Evolutionary conservation across 1,284 basidiomycete genomes (phyloP).

Genomic region (Rhodotorula sp.): DNA sequence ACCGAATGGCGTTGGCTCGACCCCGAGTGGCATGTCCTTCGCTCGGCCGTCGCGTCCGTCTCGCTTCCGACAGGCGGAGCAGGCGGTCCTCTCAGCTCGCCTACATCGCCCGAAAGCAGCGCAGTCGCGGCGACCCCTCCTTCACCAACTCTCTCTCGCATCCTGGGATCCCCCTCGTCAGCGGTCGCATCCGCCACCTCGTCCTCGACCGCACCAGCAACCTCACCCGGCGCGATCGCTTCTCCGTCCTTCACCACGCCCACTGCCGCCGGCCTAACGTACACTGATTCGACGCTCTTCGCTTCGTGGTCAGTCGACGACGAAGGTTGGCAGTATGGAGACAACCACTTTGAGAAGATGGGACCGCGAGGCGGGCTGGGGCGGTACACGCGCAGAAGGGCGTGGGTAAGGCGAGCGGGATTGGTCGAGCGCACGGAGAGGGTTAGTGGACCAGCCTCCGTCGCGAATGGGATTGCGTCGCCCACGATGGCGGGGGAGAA

Average conservation of each 20-base stretch:
- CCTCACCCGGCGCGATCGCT: not conserved
- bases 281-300: slow-evolving; percentile 23
- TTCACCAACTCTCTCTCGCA: slow-evolving; percentile 12
- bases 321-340: slow-evolving; percentile 54
- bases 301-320: slow-evolving; percentile 47
- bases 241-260: slow-evolving; percentile 2
- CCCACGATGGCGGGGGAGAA: not conserved
- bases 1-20: slow-evolving; percentile 53
- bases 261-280: slow-evolving; percentile 1
- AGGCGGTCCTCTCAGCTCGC: not conserved
- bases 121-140: not conserved
- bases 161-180: slow-evolving; percentile 1
- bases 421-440: slow-evolving; percentile 45
- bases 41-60: slow-evolving; percentile 23
- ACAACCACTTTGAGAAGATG: slow-evolving; percentile 54
- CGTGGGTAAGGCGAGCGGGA: slow-evolving; percentile 51
- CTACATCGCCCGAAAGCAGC: not conserved
- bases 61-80: not conserved
- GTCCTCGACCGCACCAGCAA: not conserved
- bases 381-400: slow-evolving; percentile 50
- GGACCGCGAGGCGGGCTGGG: slow-evolving; percentile 49
- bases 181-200: not conserved
- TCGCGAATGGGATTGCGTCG: too few species aligned
- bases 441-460: slow-evolving; percentile 10
- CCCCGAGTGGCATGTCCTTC: slow-evolving; percentile 50